These are phyloP conservation scores for Lichtheimia ramosa DNA, from an alignment of 371 early-diverging fungal genomes.

Conservation along the genomic window DNA sequence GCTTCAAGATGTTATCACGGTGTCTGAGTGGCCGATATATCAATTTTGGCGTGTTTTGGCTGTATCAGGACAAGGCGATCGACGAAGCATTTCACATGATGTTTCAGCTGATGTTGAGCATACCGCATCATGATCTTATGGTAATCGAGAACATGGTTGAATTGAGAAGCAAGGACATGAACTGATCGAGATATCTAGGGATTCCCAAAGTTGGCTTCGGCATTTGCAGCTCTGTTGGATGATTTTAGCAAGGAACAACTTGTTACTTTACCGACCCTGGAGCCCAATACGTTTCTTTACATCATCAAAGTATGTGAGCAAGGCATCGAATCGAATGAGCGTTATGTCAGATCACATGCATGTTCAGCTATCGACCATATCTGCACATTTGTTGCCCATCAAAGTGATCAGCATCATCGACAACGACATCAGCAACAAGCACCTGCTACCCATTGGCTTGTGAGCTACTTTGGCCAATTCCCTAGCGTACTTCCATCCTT, in stretches of 20 bases:
- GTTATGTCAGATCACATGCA: slow-evolving; percentile 60
- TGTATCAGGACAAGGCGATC: slow-evolving; percentile 84
- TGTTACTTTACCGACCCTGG: slow-evolving; percentile 51
- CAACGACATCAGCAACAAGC: not conserved
- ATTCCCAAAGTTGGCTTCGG: slow-evolving; percentile 61
- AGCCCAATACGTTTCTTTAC: slow-evolving; percentile 52
- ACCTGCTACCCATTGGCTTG: slow-evolving; percentile 45
- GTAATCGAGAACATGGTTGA: slow-evolving; percentile 22
- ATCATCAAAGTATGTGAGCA: slow-evolving; percentile 66
- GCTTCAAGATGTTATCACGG: slow-evolving; percentile 71
- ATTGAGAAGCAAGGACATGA: not conserved
- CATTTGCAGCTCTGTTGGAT: slow-evolving; percentile 66
- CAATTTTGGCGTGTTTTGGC: slow-evolving; percentile 87
- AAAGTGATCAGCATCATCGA: slow-evolving; percentile 25
- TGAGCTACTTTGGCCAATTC: slow-evolving; percentile 51
- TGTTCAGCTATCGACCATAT: slow-evolving; percentile 76
- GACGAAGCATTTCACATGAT: slow-evolving; percentile 66
- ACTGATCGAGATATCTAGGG: slow-evolving; percentile 31
- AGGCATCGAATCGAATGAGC: slow-evolving; percentile 55
- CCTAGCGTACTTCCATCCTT: slow-evolving; percentile 59
- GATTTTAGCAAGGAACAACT: slow-evolving; percentile 67
- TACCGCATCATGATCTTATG: slow-evolving; percentile 74
- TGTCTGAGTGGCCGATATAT: slow-evolving; percentile 82
- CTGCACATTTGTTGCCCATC: slow-evolving; percentile 66
- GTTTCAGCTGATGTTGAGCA: slow-evolving; percentile 68